Evolutionary conservation across 768 basidiomycete genomes (phyloP).

Genomic region (Lactarius indigo): DNA sequence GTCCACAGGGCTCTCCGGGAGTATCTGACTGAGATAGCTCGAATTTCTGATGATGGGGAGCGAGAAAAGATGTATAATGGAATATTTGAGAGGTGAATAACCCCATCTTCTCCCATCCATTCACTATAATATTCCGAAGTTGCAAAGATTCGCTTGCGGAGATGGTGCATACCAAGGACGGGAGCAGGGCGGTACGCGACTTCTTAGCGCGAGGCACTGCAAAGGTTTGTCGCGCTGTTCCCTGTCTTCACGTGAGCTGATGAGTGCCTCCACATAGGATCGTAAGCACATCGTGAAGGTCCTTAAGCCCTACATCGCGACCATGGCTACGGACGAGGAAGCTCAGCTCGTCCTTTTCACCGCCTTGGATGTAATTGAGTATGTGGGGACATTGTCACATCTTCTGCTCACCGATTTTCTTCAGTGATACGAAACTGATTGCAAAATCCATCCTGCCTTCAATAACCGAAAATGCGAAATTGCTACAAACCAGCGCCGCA

Average conservation of each 20-base stretch:
- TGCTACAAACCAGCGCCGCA: conserved; percentile 58
- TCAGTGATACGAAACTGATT: conserved; percentile 86
- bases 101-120: neutral
- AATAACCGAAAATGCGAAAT: conserved; percentile 55
- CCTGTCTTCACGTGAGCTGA: neutral
- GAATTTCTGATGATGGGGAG: conserved; percentile 57
- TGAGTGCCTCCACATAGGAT: conserved; percentile 46
- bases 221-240: conserved; percentile 49
- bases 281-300: conserved; percentile 88
- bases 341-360: conserved; percentile 89
- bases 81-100: conserved; percentile 67
- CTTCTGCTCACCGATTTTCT: conserved; percentile 1
- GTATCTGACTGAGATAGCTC: conserved; percentile 63
- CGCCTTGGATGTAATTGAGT: conserved; percentile 89
- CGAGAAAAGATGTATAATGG: conserved; percentile 72
- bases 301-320: conserved; percentile 84
- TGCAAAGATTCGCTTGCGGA: conserved; percentile 85
- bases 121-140: conserved; percentile 35
- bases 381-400: conserved; percentile 29
- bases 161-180: conserved; percentile 92
- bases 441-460: conserved; percentile 74
- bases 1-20: conserved; percentile 89
- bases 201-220: conserved; percentile 81
- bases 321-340: conserved; percentile 85
- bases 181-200: conserved; percentile 80